A percentile compares a stretch with the other conserved stretches of the same genome.
Conservation (phyloP, 1,284 basidiomycete genomes). For the Xerocomus minutiporus region DNA sequence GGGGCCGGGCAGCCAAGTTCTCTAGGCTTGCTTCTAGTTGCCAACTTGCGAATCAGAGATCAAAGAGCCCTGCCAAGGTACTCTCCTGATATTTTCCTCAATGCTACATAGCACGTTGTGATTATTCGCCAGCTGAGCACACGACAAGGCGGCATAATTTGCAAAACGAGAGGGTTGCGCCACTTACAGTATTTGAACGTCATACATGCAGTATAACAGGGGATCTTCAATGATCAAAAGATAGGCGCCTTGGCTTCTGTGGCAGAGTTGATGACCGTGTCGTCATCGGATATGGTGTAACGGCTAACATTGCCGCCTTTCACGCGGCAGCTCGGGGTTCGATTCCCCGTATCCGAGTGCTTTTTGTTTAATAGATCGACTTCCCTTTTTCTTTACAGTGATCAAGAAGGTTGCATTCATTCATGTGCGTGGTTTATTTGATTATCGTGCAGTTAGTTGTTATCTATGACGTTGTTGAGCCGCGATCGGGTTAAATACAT, state of each 20-base stretch:
- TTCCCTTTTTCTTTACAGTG: not conserved
- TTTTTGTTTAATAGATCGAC: not conserved
- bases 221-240: too few species aligned
- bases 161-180: not conserved
- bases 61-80: not conserved
- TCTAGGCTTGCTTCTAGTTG: not conserved
- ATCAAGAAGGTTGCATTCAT: not conserved
- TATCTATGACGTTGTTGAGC: not conserved
- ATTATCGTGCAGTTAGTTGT: too few species aligned
- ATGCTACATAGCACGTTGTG: not conserved
- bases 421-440: too few species aligned
- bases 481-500: too few species aligned
- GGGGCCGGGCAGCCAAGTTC: not conserved
- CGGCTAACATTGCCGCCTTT: constrained; percentile 21
- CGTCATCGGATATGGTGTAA: constrained; percentile 61
- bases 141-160: not conserved
- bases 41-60: not conserved
- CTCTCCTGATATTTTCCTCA: not conserved
- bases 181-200: not conserved
- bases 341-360: constrained; percentile 50
- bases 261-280: too few species aligned
- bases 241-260: not conserved
- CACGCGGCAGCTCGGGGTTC: constrained; percentile 55
- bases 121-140: not conserved
- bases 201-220: too few species aligned